These are phyloP conservation scores for Penicillium coffeae DNA, from an alignment of 495 filamentous ascomycete species.

Conservation along the genomic window DNA sequence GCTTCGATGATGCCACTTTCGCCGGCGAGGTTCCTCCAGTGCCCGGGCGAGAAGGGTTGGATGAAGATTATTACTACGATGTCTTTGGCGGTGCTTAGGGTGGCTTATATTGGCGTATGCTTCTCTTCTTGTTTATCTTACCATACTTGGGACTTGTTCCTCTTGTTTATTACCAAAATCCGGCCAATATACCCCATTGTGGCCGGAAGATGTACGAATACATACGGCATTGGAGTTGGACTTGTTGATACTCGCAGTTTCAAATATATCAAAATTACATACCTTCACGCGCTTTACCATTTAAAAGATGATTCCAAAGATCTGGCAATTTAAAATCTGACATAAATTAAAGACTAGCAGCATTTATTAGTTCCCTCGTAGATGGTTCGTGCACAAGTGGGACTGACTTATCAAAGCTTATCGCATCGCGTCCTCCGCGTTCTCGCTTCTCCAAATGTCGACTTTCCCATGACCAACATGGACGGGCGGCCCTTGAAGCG, in stretches of 20 bases:
- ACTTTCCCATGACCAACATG: constrained; percentile 28
- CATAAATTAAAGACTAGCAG: too few relatives aligned
- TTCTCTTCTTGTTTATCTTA: too few relatives aligned
- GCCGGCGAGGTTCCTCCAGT: constrained; percentile 42
- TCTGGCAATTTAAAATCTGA: too few relatives aligned
- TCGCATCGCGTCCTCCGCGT: not conserved
- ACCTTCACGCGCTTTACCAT: too few relatives aligned
- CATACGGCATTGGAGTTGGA: too few relatives aligned
- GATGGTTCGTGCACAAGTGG: too few relatives aligned
- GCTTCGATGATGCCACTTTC: constrained; percentile 67
- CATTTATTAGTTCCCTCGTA: too few relatives aligned
- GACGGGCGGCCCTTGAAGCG: constrained; percentile 44
- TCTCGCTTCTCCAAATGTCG: not conserved
- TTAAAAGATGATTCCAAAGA: not conserved
- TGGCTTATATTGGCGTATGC: not conserved
- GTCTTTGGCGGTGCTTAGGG: constrained; percentile 44
- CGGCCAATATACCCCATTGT: constrained; percentile 3
- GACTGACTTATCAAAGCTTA: too few relatives aligned
- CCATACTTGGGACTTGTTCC: too few relatives aligned
- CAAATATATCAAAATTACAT: too few relatives aligned
- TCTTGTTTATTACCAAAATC: not conserved
- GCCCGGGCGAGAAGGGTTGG: constrained; percentile 46
- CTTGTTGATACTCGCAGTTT: not conserved
- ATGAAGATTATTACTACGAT: constrained; percentile 56
- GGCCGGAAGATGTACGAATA: not conserved